A percentile compares a stretch with the other conserved stretches of the same genome.
Evolutionary conservation across 768 basidiomycete species (phyloP).

Genomic region (Boletellus emodensis): DNA sequence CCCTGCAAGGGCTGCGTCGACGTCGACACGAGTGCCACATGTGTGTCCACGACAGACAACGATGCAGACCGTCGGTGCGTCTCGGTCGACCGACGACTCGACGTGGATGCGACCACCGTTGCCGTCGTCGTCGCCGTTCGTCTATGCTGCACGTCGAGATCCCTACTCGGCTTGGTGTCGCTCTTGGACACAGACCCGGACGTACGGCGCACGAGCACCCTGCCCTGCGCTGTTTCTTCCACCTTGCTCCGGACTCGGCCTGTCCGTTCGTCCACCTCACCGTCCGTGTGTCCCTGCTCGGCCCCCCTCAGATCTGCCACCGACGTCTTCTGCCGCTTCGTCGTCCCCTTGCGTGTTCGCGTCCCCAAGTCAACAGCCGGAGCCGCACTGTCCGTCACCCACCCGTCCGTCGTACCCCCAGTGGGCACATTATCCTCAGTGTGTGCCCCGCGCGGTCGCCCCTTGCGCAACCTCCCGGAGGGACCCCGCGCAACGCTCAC

Average conservation of each 20-base stretch:
- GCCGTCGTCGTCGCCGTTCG: slow-evolving; percentile 7
- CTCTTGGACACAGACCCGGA: not conserved
- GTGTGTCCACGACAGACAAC: slow-evolving; percentile 4
- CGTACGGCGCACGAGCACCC: not conserved
- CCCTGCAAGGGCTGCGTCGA: not conserved
- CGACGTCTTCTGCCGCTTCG: slow-evolving; percentile 16
- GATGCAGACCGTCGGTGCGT: slow-evolving; percentile 17
- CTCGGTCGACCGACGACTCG: not conserved
- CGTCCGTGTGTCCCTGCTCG: slow-evolving; percentile 28
- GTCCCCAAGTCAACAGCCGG: not conserved
- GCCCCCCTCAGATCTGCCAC: slow-evolving; percentile 25
- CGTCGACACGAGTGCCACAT: not conserved
- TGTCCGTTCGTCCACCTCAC: slow-evolving; percentile 13
- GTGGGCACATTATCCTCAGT: not conserved
- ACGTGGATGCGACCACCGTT: not conserved
- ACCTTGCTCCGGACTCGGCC: not conserved
- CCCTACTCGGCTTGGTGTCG: not conserved
- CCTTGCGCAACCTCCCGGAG: slow-evolving; percentile 16
- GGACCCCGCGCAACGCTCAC: not conserved
- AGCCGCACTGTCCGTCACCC: not conserved
- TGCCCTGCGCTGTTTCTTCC: not conserved
- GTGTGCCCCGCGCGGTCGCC: slow-evolving; percentile 2
- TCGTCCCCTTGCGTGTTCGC: slow-evolving; percentile 2
- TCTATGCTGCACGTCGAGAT: not conserved
- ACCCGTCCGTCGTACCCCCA: not conserved